Percentiles rank a stretch among this genome's conserved stretches.
phyloP scores from a whole-genome alignment of 2,329 filamentous ascomycete species.

The Fusarium clavum region DNA sequence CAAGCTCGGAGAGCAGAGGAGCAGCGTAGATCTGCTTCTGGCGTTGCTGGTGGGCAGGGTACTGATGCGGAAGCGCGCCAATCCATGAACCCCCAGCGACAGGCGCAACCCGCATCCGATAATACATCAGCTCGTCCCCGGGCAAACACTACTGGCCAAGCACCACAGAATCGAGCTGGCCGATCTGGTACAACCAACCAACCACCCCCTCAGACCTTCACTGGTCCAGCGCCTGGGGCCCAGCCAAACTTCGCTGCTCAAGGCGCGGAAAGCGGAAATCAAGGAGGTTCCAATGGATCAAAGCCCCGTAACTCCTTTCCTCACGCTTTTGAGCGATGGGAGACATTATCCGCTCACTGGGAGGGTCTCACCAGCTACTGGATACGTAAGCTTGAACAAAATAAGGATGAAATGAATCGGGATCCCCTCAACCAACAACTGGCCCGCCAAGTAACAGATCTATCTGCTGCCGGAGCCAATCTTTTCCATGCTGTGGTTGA shows the following conservation, averaged over 20 bases:
- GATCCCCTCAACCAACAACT: conserved; percentile 89
- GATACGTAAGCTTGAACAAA: conserved; percentile 92
- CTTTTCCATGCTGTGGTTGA: conserved; percentile 98
- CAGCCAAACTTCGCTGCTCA: conserved; percentile 36
- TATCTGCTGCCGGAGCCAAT: conserved; percentile 97
- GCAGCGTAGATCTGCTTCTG: conserved; percentile 65
- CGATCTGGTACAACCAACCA: conserved; percentile 34
- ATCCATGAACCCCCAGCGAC: conserved; percentile 51
- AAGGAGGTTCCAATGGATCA: conserved; percentile 37
- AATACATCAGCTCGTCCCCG: conserved; percentile 43
- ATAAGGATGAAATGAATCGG: conserved; percentile 83
- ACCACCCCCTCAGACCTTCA: conserved; percentile 39
- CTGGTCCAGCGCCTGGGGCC: conserved; percentile 31
- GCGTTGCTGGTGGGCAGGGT: conserved; percentile 56
- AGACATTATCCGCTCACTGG: conserved; percentile 96
- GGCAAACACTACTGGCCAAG: conserved; percentile 46
- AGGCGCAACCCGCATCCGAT: conserved; percentile 46
- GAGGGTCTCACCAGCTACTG: conserved; percentile 97
- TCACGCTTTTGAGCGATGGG: conserved; percentile 98
- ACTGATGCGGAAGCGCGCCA: conserved; percentile 48
- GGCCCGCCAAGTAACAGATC: conserved; percentile 91
- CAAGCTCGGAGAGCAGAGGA: conserved; percentile 67
- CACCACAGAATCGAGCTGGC: conserved; percentile 34
- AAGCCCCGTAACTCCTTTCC: conserved; percentile 80
- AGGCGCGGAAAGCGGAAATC: conserved; percentile 31